phyloP scores from a whole-genome alignment of 352 stramenopile genomes.

The Phytophthora vignae region DNA sequence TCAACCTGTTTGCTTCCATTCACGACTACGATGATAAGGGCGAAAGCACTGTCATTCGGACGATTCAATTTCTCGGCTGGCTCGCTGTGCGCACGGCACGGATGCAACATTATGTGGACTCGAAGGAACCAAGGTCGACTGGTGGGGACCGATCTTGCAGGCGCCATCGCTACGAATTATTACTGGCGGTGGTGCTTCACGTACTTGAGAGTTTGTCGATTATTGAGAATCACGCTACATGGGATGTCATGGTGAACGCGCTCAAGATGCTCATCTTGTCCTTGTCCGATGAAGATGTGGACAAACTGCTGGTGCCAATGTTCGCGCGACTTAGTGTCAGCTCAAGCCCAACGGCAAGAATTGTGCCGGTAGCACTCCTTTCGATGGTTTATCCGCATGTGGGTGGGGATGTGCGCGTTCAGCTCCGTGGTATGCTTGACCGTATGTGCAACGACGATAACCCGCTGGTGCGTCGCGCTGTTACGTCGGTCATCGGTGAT shows the following conservation, averaged over 20 bases:
- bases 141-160: conserved; percentile 33
- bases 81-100: conserved; percentile 73
- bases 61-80: conserved; percentile 86
- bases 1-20: conserved; percentile 88
- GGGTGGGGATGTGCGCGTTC: conserved; percentile 73
- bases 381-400: conserved; percentile 82
- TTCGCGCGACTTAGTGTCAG: conserved; percentile 85
- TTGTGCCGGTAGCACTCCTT: conserved; percentile 82
- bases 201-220: conserved; percentile 89
- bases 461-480: conserved; percentile 81
- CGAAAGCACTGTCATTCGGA: conserved; percentile 84
- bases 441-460: conserved; percentile 90
- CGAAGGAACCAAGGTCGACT: conserved; percentile 33
- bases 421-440: conserved; percentile 89
- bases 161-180: conserved; percentile 66
- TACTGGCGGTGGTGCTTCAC: conserved; percentile 81
- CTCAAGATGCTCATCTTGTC: conserved; percentile 77
- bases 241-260: conserved; percentile 89
- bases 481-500: conserved; percentile 86
- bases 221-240: conserved; percentile 91
- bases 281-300: conserved; percentile 67
- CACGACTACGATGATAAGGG: conserved; percentile 91
- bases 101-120: conserved; percentile 63
- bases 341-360: conserved; percentile 83
- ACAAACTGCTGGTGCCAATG: conserved; percentile 78